Conservation (phyloP, 164 flowering plant species). For the Akebia trifoliata region DNA sequence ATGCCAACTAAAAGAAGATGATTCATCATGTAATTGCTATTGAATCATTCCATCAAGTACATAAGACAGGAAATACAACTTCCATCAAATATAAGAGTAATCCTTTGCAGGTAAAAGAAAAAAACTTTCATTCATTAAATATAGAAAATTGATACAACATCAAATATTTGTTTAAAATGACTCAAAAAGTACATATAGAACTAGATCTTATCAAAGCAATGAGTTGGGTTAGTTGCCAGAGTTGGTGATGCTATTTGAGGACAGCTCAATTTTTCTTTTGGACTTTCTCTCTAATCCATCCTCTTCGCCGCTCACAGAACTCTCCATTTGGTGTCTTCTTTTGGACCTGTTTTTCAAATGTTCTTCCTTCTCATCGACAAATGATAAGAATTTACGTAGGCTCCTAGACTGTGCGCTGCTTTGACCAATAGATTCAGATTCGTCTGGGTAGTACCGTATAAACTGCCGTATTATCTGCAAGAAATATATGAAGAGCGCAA, state of each 20-base stretch:
- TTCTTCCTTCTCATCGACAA: conserved; percentile 46
- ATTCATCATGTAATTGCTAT: no score
- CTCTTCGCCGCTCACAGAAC: conserved; percentile 19
- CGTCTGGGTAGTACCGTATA: conserved; percentile 23
- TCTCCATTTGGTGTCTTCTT: conserved; percentile 13
- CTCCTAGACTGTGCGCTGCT: conserved; percentile 31
- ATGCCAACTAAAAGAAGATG: no score
- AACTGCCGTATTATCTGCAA: conserved; percentile 31
- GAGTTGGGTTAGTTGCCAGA: not conserved
- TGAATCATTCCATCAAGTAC: no score
- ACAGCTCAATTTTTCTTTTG: conserved; percentile 20
- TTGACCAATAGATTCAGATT: conserved; percentile 18
- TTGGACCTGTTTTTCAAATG: conserved; percentile 31
- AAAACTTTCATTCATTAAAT: not conserved
- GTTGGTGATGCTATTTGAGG: not conserved
- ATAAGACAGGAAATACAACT: not conserved
- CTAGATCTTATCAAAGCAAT: not conserved
- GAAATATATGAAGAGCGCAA: conserved; percentile 51
- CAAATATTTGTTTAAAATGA: not conserved
- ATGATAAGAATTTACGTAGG: conserved; percentile 43
- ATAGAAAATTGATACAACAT: not conserved
- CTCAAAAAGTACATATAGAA: not conserved
- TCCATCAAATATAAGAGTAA: not conserved
- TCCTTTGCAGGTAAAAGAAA: not conserved
- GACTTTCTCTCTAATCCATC: conserved; percentile 22